These are phyloP conservation scores for Calonectria pteridis DNA, from an alignment of 2,329 filamentous ascomycete genomes.

Conservation along the genomic window DNA sequence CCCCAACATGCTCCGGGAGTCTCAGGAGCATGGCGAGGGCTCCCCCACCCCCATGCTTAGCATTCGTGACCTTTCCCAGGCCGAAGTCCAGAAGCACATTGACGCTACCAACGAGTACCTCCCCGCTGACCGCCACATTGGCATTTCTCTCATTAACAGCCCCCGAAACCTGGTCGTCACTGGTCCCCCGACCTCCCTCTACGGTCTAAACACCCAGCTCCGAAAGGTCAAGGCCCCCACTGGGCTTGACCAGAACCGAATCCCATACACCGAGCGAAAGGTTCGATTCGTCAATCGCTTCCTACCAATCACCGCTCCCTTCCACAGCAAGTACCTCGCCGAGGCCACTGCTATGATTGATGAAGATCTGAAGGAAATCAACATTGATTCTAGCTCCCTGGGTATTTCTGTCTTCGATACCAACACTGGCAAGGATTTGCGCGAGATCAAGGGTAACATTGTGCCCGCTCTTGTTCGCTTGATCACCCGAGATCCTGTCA, in stretches of 20 bases:
- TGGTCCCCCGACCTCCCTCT: constrained; percentile 93
- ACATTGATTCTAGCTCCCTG: constrained; percentile 79
- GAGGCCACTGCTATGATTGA: constrained; percentile 87
- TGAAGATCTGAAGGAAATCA: constrained; percentile 86
- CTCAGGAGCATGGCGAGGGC: constrained; percentile 94
- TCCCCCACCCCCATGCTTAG: constrained; percentile 97
- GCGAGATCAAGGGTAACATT: constrained; percentile 79
- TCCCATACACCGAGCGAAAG: constrained; percentile 96
- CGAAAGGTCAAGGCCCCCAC: constrained; percentile 98
- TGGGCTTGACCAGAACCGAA: constrained; percentile 94
- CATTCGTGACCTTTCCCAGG: constrained; percentile 89
- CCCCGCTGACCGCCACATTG: constrained; percentile 91
- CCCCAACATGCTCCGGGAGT: constrained; percentile 91
- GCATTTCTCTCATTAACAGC: constrained; percentile 96
- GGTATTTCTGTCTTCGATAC: constrained; percentile 92
- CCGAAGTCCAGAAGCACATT: constrained; percentile 95
- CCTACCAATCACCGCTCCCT: constrained; percentile 95
- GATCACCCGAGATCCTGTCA: constrained; percentile 93
- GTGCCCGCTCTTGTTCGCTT: constrained; percentile 89
- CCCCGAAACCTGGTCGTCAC: constrained; percentile 97
- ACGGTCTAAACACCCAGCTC: constrained; percentile 93
- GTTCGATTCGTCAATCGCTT: constrained; percentile 97
- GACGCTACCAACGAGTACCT: constrained; percentile 97
- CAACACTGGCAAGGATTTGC: constrained; percentile 87
- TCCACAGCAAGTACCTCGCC: constrained; percentile 94